phyloP scores from a whole-genome alignment of 768 basidiomycete genomes.

The Mycena floridula region DNA sequence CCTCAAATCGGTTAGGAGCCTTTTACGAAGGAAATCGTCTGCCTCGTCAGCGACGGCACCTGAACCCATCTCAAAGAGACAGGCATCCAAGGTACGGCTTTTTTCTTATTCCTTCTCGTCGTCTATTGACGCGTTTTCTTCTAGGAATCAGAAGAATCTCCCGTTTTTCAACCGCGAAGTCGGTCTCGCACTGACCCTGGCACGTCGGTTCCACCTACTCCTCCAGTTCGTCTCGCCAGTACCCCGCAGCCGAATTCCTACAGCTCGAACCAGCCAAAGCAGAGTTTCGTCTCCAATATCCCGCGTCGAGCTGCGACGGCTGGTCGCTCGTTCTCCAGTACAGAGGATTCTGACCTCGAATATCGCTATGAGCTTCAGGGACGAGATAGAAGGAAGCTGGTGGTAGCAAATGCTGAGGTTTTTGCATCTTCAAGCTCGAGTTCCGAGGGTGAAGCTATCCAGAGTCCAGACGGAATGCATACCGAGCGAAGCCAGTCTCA shows the following conservation, averaged over 20 bases:
- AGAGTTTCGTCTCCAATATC: background rate
- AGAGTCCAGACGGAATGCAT: no score
- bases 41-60: background rate
- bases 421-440: conserved; percentile 27
- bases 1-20: conserved; percentile 5
- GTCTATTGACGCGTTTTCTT: background rate
- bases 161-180: conserved; percentile 11
- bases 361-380: conserved; percentile 16
- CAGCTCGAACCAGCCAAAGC: background rate
- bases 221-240: background rate
- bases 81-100: background rate
- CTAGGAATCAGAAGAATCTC: background rate
- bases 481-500: no score
- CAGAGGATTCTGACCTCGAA: conserved; percentile 41
- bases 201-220: background rate
- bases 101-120: background rate
- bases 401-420: conserved; percentile 38
- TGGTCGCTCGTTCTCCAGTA: conserved; percentile 3
- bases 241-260: background rate
- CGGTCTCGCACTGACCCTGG: conserved; percentile 33
- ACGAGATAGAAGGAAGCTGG: conserved; percentile 33
- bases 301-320: background rate
- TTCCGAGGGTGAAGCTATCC: conserved; percentile 20
- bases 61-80: background rate
- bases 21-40: conserved; percentile 7